phyloP scores from a whole-genome alignment of 257 asterid species.

The Solanum sitiens region DNA sequence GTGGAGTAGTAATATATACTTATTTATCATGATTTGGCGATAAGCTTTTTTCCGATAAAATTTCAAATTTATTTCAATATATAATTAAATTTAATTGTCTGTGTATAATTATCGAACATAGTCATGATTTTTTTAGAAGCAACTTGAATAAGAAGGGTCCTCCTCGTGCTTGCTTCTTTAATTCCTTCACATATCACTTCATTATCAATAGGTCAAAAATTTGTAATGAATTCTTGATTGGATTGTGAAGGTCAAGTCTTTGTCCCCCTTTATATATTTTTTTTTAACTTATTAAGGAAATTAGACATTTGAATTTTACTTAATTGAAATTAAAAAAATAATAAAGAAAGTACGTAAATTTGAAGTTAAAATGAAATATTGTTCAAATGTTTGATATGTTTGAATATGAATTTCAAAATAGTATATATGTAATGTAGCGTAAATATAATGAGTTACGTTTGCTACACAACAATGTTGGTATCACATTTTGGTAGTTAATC shows the following conservation, averaged over 20 bases:
- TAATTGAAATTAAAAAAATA: not conserved
- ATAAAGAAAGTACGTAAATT: not conserved
- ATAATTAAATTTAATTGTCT: not conserved
- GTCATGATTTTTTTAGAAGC: not conserved
- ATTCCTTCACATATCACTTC: not conserved
- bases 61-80: rapidly evolving
- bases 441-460: not conserved
- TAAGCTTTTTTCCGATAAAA: rapidly evolving
- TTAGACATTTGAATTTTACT: not conserved
- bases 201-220: not conserved
- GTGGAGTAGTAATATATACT: too few relatives aligned
- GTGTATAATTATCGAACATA: not conserved
- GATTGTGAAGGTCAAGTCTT: not conserved
- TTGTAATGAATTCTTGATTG: not conserved
- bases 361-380: not conserved
- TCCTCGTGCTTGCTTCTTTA: not conserved
- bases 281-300: not conserved
- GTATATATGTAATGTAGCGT: not conserved
- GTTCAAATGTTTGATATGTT: not conserved
- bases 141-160: not conserved
- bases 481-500: not conserved
- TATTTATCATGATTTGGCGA: too few relatives aligned
- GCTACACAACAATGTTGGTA: not conserved
- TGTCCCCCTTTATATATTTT: not conserved
- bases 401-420: not conserved